Evolutionary conservation across 257 asterid species (phyloP).

Genomic region (Dorcoceras hygrometricum): DNA sequence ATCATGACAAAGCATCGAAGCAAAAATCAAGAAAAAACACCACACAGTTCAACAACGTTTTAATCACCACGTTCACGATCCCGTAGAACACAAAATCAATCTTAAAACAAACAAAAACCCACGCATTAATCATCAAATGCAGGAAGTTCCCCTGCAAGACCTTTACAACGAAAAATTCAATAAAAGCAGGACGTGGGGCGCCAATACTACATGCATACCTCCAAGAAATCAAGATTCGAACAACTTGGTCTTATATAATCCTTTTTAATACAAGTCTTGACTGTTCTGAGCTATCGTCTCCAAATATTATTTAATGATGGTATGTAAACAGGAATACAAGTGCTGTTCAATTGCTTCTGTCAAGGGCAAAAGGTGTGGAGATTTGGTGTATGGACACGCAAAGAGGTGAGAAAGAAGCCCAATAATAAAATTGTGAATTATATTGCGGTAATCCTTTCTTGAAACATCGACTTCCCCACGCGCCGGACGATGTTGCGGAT

Average conservation of each 20-base stretch:
- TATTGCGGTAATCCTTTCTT: too few relatives aligned
- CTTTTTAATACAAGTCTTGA: slow-evolving; percentile 26
- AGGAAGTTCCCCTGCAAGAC: slow-evolving; percentile 4
- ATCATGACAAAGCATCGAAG: slow-evolving; percentile 29
- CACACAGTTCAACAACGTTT: slow-evolving; percentile 16
- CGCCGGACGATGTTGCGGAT: neutral
- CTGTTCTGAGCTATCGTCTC: slow-evolving; percentile 18
- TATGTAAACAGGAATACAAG: slow-evolving; percentile 18
- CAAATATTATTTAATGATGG: neutral
- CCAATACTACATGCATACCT: slow-evolving; percentile 37
- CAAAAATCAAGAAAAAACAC: neutral
- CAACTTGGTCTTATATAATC: slow-evolving; percentile 16
- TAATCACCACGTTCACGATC: slow-evolving; percentile 18
- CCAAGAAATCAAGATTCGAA: slow-evolving; percentile 27
- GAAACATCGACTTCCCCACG: neutral
- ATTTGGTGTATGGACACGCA: slow-evolving; percentile 54
- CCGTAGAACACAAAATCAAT: slow-evolving; percentile 24
- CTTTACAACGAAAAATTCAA: slow-evolving; percentile 2
- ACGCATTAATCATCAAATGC: slow-evolving; percentile 6
- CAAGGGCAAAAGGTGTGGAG: slow-evolving; percentile 35
- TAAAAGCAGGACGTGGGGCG: slow-evolving; percentile 26
- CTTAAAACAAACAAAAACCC: slow-evolving; percentile 24
- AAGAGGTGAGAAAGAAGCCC: slow-evolving; percentile 24
- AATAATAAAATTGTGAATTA: slow-evolving; percentile 21
- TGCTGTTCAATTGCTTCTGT: slow-evolving; percentile 43